Percentiles rank a stretch among this genome's conserved stretches.
These are phyloP conservation scores for Avena eriantha DNA, from an alignment of 176 grass and related monocot genomes.

Conservation along the genomic window DNA sequence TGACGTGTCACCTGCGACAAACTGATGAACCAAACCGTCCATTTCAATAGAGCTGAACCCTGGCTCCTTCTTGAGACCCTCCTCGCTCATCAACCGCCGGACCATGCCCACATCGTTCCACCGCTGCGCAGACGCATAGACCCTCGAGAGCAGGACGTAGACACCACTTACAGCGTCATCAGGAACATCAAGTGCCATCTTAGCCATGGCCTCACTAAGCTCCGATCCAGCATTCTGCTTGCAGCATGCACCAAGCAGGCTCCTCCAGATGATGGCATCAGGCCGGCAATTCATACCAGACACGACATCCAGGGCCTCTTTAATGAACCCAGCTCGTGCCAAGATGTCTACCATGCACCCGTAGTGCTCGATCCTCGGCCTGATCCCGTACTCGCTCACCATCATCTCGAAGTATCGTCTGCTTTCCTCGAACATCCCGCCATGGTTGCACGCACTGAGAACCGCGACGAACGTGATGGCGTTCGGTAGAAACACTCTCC, in stretches of 20 bases:
- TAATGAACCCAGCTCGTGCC: conserved; percentile 71
- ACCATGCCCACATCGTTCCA: conserved; percentile 90
- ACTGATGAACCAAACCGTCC: conserved; percentile 67
- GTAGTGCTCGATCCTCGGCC: conserved; percentile 79
- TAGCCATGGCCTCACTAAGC: conserved; percentile 75
- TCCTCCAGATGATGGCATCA: conserved; percentile 88
- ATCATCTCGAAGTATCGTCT: conserved; percentile 65
- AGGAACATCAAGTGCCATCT: conserved; percentile 64
- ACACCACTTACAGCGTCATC: conserved; percentile 68
- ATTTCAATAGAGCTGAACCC: conserved; percentile 90
- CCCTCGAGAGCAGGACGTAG: conserved; percentile 79
- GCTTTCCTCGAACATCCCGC: conserved; percentile 66
- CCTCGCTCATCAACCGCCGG: conserved; percentile 65
- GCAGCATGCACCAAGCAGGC: conserved; percentile 72
- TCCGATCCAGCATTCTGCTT: conserved; percentile 63
- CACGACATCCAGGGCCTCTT: conserved; percentile 73
- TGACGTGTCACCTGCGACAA: conserved; percentile 77
- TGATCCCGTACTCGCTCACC: conserved; percentile 51
- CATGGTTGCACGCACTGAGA: conserved; percentile 81
- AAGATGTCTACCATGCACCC: conserved; percentile 91
- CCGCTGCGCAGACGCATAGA: conserved; percentile 68
- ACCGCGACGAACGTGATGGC: conserved; percentile 74
- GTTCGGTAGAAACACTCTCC: conserved; percentile 54
- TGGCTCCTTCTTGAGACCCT: conserved; percentile 74
- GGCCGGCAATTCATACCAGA: conserved; percentile 64